Percentiles rank a stretch among this genome's conserved stretches.
These are phyloP conservation scores for Cercospora zeina DNA, from an alignment of 2,329 filamentous ascomycete genomes.

Conservation along the genomic window DNA sequence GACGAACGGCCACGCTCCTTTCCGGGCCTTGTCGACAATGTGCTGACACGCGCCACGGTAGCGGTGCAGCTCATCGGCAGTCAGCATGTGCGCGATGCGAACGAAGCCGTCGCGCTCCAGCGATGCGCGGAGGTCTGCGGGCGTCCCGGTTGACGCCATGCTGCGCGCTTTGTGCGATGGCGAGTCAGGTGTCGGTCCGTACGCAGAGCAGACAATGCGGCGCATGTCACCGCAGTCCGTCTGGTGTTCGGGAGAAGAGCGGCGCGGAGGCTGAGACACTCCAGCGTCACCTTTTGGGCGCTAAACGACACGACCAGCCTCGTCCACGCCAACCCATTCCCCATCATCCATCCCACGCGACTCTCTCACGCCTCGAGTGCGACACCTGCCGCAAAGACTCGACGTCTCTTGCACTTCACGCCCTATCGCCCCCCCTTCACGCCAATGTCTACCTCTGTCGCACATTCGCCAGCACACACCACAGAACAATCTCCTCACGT, in stretches of 20 bases:
- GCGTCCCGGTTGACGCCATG: slow-evolving; percentile 22
- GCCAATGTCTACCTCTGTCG: slow-evolving; percentile 34
- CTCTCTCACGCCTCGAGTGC: slow-evolving; percentile 8
- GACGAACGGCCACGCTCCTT: slow-evolving; percentile 77
- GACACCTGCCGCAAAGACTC: slow-evolving; percentile 6
- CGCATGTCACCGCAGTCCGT: neutral
- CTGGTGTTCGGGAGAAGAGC: neutral
- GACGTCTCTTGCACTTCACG: slow-evolving; percentile 2
- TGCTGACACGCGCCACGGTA: slow-evolving; percentile 62
- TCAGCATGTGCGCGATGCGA: slow-evolving; percentile 65
- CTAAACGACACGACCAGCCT: neutral
- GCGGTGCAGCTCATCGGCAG: slow-evolving; percentile 54
- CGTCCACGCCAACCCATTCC: neutral
- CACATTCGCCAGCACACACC: slow-evolving; percentile 21
- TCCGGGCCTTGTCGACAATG: slow-evolving; percentile 62
- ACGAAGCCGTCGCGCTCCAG: slow-evolving; percentile 76
- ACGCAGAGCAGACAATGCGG: slow-evolving; percentile 11
- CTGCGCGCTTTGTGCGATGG: slow-evolving; percentile 14
- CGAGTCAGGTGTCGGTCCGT: neutral
- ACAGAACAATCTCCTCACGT: slow-evolving; percentile 27
- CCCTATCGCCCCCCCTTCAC: slow-evolving; percentile 5
- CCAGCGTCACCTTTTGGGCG: neutral
- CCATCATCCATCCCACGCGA: neutral
- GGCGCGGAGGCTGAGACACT: slow-evolving; percentile 2
- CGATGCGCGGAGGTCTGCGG: slow-evolving; percentile 47